A percentile compares a stretch with the other conserved stretches of the same genome.
Evolutionary conservation across 495 filamentous ascomycete genomes (phyloP).

Genomic region (Friedmanniomyces simplex): DNA sequence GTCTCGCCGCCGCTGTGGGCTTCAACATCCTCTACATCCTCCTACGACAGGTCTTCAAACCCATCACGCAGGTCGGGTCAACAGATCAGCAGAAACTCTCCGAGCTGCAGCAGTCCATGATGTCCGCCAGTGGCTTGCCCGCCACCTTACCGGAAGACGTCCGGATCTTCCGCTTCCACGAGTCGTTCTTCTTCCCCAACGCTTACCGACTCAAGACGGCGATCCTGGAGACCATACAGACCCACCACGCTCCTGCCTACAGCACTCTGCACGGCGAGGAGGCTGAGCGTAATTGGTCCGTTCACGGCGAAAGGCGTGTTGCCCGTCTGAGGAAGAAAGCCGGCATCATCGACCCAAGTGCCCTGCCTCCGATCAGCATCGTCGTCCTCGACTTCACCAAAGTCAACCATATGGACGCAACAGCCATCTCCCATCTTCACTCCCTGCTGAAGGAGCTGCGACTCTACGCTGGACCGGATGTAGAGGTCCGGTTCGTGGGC

Average conservation of each 20-base stretch:
- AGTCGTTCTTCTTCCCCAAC: conserved; percentile 41
- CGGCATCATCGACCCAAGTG: conserved; percentile 7
- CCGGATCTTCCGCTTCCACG: conserved; percentile 34
- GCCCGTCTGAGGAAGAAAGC: conserved; percentile 23
- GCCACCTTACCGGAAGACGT: conserved; percentile 30
- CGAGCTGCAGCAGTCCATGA: conserved; percentile 3
- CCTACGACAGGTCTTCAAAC: conserved; percentile 36
- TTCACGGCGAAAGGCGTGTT: conserved; percentile 30
- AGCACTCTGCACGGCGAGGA: conserved; percentile 28
- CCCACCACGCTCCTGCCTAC: conserved; percentile 22
- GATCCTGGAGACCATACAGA: conserved; percentile 36
- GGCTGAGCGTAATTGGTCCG: conserved; percentile 38
- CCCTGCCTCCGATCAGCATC: conserved; percentile 14
- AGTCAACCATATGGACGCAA: conserved; percentile 17
- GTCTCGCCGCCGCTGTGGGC: conserved; percentile 37
- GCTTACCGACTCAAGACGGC: conserved; percentile 35
- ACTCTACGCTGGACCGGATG: conserved; percentile 10
- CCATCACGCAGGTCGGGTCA: conserved; percentile 14
- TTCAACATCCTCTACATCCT: conserved; percentile 38
- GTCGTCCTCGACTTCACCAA: conserved; percentile 17
- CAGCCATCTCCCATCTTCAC: conserved; percentile 2
- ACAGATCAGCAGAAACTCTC: conserved; percentile 6
- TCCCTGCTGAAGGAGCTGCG: conserved; percentile 9
- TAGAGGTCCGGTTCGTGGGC: conserved; percentile 11
- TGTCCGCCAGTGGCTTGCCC: conserved; percentile 7